These are phyloP conservation scores for Suhomyces coccinellae DNA, from an alignment of 1,139 yeast species.

Conservation along the genomic window DNA sequence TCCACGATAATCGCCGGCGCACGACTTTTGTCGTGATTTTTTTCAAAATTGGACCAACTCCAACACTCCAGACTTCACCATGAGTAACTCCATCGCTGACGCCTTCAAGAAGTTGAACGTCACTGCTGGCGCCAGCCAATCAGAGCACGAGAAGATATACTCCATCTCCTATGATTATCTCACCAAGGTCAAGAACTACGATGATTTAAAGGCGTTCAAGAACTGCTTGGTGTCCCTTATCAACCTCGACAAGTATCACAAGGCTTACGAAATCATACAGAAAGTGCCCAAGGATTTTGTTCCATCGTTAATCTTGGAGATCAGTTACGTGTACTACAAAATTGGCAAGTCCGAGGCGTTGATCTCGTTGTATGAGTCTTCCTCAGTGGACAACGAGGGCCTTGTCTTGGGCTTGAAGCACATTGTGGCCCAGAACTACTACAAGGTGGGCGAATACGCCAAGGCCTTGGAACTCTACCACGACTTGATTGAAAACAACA, in stretches of 20 bases:
- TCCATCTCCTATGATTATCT: conserved; percentile 46
- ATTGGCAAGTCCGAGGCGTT: conserved; percentile 49
- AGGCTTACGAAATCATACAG: conserved; percentile 52
- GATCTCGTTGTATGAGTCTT: conserved; percentile 36
- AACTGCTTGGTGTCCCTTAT: conserved; percentile 69
- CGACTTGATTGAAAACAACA: conserved; percentile 39
- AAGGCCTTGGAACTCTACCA: conserved; percentile 59
- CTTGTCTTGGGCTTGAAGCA: conserved; percentile 56
- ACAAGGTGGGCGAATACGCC: conserved; percentile 60
- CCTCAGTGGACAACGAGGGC: conserved; percentile 24
- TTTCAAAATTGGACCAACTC: not conserved
- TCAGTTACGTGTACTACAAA: conserved; percentile 72
- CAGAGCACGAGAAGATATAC: conserved; percentile 43
- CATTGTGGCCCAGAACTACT: conserved; percentile 79
- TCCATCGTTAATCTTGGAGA: conserved; percentile 50
- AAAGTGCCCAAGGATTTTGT: conserved; percentile 39
- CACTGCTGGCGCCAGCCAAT: conserved; percentile 22
- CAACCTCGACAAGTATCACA: conserved; percentile 65
- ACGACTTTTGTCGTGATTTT: not conserved
- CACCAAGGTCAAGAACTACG: conserved; percentile 39
- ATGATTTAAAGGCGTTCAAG: conserved; percentile 55
- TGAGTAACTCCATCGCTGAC: conserved; percentile 45
- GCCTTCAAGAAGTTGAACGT: conserved; percentile 46
- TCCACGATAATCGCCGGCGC: not conserved
- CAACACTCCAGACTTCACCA: conserved; percentile 11